Percentiles rank a stretch among this genome's conserved stretches.
Conservation (phyloP, 176 grass and related monocot genomes). For the Typha latifolia region DNA sequence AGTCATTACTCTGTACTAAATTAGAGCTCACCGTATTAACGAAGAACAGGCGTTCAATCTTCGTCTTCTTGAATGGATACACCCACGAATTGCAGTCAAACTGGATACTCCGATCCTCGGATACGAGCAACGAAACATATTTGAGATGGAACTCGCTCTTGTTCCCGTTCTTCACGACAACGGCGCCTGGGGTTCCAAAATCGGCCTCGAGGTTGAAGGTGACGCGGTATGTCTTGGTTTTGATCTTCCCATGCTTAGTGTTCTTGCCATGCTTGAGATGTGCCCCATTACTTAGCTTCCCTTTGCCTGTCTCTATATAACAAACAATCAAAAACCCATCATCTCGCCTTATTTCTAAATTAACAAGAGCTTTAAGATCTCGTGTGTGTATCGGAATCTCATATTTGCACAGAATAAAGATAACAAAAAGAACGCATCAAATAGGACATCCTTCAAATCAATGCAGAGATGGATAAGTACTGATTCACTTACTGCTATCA, state of each 20-base stretch:
- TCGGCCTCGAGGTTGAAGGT: constrained; percentile 30
- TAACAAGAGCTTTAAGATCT: neutral
- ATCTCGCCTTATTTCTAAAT: neutral
- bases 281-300: constrained; percentile 45
- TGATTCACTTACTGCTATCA: constrained; percentile 34
- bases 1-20: neutral
- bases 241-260: constrained; percentile 53
- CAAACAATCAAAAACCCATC: neutral
- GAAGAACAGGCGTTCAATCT: constrained; percentile 72
- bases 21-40: constrained; percentile 37
- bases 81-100: constrained; percentile 99
- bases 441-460: no score
- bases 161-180: constrained; percentile 50
- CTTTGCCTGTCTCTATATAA: constrained; percentile 50
- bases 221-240: constrained; percentile 49
- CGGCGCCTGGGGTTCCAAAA: constrained; percentile 60
- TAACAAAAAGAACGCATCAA: no score
- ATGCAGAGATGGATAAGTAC: neutral
- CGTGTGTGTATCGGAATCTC: no score
- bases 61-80: constrained; percentile 61
- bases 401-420: no score
- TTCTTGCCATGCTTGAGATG: constrained; percentile 43
- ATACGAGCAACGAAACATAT: constrained; percentile 33
- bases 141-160: constrained; percentile 56
- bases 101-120: constrained; percentile 41